phyloP scores from a whole-genome alignment of 148 eudicot species.

The Gaultheria prostrata region DNA sequence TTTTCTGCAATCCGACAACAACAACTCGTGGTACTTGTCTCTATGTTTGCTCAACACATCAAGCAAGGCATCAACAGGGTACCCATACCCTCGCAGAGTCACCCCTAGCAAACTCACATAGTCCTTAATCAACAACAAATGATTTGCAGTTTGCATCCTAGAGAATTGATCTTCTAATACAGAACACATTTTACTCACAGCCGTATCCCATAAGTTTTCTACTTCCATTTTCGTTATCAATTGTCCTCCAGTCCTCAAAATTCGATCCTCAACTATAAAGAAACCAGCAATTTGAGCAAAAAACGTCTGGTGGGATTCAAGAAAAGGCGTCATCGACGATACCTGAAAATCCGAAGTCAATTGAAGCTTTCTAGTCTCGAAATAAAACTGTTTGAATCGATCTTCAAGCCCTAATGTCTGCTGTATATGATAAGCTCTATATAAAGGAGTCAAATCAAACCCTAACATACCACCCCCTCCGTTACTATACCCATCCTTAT shows the following conservation, averaged over 20 bases:
- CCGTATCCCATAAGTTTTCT: slow-evolving; percentile 94
- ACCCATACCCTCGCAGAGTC: slow-evolving; percentile 78
- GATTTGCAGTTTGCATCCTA: slow-evolving; percentile 95
- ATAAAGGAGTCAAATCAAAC: slow-evolving; percentile 82
- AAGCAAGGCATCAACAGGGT: slow-evolving; percentile 83
- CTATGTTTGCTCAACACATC: slow-evolving; percentile 95
- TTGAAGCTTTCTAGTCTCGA: slow-evolving; percentile 86
- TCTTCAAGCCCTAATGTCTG: slow-evolving; percentile 74
- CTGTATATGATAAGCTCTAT: slow-evolving; percentile 82
- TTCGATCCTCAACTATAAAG: slow-evolving; percentile 88
- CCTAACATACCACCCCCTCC: slow-evolving; percentile 39
- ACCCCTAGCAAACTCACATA: slow-evolving; percentile 94
- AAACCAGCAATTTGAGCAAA: slow-evolving; percentile 97
- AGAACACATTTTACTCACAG: slow-evolving; percentile 92
- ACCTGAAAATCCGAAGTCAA: slow-evolving; percentile 96
- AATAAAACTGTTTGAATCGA: slow-evolving; percentile 77
- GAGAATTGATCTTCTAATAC: slow-evolving; percentile 97
- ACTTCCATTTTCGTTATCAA: slow-evolving; percentile 93
- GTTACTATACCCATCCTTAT: slow-evolving; percentile 22
- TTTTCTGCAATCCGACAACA: slow-evolving; percentile 85
- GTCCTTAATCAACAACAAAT: slow-evolving; percentile 92
- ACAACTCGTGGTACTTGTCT: slow-evolving; percentile 91
- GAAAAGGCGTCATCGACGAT: slow-evolving; percentile 88
- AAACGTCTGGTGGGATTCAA: slow-evolving; percentile 94
- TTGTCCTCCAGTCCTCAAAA: slow-evolving; percentile 89